These are phyloP conservation scores for Saccharomycopsis sp. DNA, from an alignment of 805 yeast genomes.

Conservation along the genomic window DNA sequence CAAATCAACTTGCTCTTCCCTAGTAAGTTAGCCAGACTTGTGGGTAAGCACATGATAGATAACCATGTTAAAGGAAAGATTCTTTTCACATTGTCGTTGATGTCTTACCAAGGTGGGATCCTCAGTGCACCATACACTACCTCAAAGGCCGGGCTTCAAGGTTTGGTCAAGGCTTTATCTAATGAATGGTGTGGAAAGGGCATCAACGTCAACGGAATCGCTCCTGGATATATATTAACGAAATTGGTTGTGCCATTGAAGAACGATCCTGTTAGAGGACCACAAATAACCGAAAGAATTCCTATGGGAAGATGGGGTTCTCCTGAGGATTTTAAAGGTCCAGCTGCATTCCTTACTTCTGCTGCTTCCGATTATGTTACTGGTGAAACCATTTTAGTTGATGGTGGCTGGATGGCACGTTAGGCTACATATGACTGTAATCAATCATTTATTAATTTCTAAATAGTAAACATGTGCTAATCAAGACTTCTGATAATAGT, in stretches of 20 bases:
- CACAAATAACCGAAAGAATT: constrained; percentile 28
- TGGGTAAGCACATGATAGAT: constrained; percentile 33
- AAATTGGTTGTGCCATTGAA: constrained; percentile 26
- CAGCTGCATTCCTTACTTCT: constrained; percentile 38
- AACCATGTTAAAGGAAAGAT: constrained; percentile 33
- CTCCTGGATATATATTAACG: constrained; percentile 38
- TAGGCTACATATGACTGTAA: no score
- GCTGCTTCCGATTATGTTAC: constrained; percentile 45
- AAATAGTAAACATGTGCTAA: neutral
- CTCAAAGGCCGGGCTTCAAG: constrained; percentile 34
- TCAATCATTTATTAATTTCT: no score
- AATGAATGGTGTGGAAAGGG: constrained; percentile 42
- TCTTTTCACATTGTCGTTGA: constrained; percentile 37
- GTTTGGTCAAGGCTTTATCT: constrained; percentile 33
- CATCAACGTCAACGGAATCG: constrained; percentile 42
- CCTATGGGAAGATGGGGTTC: constrained; percentile 45
- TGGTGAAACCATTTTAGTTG: constrained; percentile 40
- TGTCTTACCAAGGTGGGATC: constrained; percentile 35
- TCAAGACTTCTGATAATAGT: neutral
- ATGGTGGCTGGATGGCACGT: constrained; percentile 28
- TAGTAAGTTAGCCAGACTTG: constrained; percentile 31
- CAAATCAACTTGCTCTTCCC: constrained; percentile 37
- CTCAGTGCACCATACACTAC: constrained; percentile 36
- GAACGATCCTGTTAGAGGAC: constrained; percentile 15
- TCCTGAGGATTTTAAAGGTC: constrained; percentile 40